These are phyloP conservation scores for Paecilomyces dactylethromorphus DNA, from an alignment of 2,329 filamentous ascomycete genomes.

Conservation along the genomic window DNA sequence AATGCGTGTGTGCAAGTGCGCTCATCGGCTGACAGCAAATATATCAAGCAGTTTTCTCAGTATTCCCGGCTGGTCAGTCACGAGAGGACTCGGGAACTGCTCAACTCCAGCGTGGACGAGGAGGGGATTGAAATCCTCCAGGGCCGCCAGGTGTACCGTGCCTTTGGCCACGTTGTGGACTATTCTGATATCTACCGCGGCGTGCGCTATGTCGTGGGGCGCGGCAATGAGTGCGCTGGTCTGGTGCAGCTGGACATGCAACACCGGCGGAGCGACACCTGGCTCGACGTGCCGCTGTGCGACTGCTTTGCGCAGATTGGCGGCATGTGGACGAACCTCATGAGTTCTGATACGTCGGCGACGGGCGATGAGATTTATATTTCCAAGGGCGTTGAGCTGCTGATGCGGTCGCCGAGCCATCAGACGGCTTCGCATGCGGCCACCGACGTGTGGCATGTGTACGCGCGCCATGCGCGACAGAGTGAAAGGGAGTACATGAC, in stretches of 20 bases:
- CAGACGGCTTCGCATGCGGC: background rate
- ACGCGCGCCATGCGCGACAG: constrained; percentile 16
- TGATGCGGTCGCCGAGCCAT: constrained; percentile 17
- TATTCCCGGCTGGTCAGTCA: background rate
- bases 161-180: constrained; percentile 12
- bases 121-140: constrained; percentile 5
- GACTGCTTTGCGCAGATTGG: constrained; percentile 30
- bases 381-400: constrained; percentile 21
- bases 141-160: constrained; percentile 13
- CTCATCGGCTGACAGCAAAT: background rate
- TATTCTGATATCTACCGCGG: constrained; percentile 10
- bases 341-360: constrained; percentile 16
- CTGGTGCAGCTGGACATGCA: constrained; percentile 6
- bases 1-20: background rate
- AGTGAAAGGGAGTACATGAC: constrained; percentile 15
- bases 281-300: constrained; percentile 18
- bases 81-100: background rate
- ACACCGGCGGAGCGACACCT: constrained; percentile 11
- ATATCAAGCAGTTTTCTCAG: background rate
- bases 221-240: constrained; percentile 14
- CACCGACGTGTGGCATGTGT: constrained; percentile 19
- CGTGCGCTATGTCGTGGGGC: constrained; percentile 13
- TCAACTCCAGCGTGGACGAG: background rate
- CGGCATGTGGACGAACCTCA: constrained; percentile 33
- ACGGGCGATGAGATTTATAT: constrained; percentile 21